Evolutionary conservation across 441 rosid species (phyloP), one percentile per base, ranked within the genome.

Genomic region (Erysimum cheiri): DNA sequence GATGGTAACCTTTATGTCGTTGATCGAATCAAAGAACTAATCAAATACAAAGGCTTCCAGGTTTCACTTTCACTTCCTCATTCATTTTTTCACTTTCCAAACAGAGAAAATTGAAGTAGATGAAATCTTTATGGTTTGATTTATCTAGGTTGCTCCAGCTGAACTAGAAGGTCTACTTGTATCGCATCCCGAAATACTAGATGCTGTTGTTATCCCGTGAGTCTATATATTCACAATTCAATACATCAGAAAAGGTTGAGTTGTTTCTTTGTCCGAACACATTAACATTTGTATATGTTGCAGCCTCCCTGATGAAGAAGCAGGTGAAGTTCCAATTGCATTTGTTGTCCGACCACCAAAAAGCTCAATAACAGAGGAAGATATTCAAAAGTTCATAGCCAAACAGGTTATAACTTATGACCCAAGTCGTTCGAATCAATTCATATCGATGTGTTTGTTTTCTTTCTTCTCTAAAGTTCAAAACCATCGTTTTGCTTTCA

Each of bases 101-200:
- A 43, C 17, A 2, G 29, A 19, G 0, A 3, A 37, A 6, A 28
- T 6, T 6, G 61, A 19, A 31, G n/a, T 4, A 12, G 6, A 31
- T 44, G 28, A 40, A 14, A 15, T 19, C 19, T 5, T n/a, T 2
- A 36, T 46, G 14, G 54, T 14, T 56, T 53, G 48, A 41, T 60
- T 22, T 59, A 50, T 53, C 48, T 44, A 94, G 98, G 87, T 94
- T 78, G 99, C 99, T 50, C 99, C 99, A 31, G 99, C 97, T 17
- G 98, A 94, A 80, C 87, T 94, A 59, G 97, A 94, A 85, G 99
- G 89, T 48, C 81, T 94, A n/a, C 96, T 94, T 67, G 87, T 92
- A 71, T 85, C 99, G 40, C 97, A 92, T 73, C 85, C 94, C 5
- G 84, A 86, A 60, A 83, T 94, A 76, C 73, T 86, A 62, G 97